Percentiles rank a stretch among this genome's conserved stretches.
phyloP scores from a whole-genome alignment of 2,329 filamentous ascomycete genomes.

The Calonectria pteridis region DNA sequence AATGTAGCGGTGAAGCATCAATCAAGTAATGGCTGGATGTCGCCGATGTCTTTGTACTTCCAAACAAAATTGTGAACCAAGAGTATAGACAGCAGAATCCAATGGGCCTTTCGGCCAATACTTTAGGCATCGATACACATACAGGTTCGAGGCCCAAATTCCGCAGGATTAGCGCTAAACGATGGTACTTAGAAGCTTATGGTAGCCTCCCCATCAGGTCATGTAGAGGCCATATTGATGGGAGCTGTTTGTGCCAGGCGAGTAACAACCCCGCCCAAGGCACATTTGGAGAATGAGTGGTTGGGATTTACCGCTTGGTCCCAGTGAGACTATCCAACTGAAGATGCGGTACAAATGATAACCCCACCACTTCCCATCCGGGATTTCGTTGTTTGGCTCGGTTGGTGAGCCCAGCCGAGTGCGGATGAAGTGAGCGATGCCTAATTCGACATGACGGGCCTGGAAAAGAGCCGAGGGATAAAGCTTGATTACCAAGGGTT shows the following conservation, averaged over 20 bases:
- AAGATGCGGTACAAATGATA: conserved; percentile 20
- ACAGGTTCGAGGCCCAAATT: conserved; percentile 15
- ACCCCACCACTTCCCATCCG: conserved; percentile 22
- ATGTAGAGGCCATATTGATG: background rate
- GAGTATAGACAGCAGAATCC: conserved; percentile 32
- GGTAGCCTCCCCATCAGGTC: conserved; percentile 3
- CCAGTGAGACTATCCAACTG: conserved; percentile 27
- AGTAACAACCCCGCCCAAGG: conserved; percentile 21
- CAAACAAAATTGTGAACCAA: conserved; percentile 19
- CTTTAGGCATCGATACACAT: conserved; percentile 30
- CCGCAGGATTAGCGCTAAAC: conserved; percentile 14
- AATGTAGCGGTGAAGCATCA: background rate
- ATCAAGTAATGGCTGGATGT: background rate
- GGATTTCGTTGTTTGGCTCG: conserved; percentile 33
- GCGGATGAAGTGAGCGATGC: conserved; percentile 34
- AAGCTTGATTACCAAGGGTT: conserved; percentile 30
- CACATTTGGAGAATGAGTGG: conserved; percentile 34
- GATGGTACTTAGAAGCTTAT: conserved; percentile 9
- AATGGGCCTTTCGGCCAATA: conserved; percentile 35
- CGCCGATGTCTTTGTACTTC: conserved; percentile 20
- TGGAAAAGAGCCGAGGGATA: conserved; percentile 15
- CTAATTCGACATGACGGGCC: conserved; percentile 26
- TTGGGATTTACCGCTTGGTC: conserved; percentile 23
- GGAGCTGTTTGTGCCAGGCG: conserved; percentile 18
- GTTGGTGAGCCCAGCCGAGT: conserved; percentile 36